Percentiles rank a stretch among this genome's conserved stretches.
Evolutionary conservation across 2,329 filamentous ascomycete species (phyloP).

Genomic region (Aspergillus ustus): DNA sequence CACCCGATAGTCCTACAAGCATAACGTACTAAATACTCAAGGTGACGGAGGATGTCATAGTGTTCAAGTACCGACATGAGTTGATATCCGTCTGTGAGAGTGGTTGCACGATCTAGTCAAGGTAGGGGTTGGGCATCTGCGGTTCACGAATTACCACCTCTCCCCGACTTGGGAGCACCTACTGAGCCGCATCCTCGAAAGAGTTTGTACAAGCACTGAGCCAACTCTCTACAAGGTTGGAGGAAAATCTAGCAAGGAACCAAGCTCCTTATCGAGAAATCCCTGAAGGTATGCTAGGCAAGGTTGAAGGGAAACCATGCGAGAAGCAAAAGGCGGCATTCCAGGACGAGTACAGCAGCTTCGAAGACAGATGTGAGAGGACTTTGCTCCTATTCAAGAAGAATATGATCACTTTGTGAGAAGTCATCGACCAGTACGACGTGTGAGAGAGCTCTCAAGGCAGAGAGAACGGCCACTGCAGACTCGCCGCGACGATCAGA

Average conservation of each 20-base stretch:
- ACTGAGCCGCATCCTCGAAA: slow-evolving; percentile 26
- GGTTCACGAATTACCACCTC: slow-evolving; percentile 17
- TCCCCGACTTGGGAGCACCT: slow-evolving; percentile 27
- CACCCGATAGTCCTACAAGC: slow-evolving; percentile 19
- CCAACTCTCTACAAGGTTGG: too few relatives aligned
- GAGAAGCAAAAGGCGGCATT: neutral
- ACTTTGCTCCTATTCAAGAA: slow-evolving; percentile 21
- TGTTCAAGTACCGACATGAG: slow-evolving; percentile 14
- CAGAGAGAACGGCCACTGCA: slow-evolving; percentile 34
- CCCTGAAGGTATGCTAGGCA: slow-evolving; percentile 21
- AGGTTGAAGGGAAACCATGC: slow-evolving; percentile 9
- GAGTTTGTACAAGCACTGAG: slow-evolving; percentile 17
- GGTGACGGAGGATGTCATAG: slow-evolving; percentile 19
- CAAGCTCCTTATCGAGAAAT: too few relatives aligned
- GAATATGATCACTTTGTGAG: slow-evolving; percentile 19
- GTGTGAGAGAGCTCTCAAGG: slow-evolving; percentile 32
- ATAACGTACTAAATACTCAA: slow-evolving; percentile 24
- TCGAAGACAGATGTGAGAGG: slow-evolving; percentile 25
- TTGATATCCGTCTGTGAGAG: slow-evolving; percentile 20
- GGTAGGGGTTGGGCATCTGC: slow-evolving; percentile 15
- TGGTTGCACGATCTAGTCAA: slow-evolving; percentile 14
- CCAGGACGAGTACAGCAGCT: slow-evolving; percentile 20
- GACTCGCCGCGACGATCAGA: slow-evolving; percentile 38
- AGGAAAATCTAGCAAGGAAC: too few relatives aligned
- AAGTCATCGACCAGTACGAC: slow-evolving; percentile 30